A percentile compares a stretch with the other conserved stretches of the same genome.
These are phyloP conservation scores for Boechera stricta DNA, from an alignment of 345 rosid species.

Conservation along the genomic window DNA sequence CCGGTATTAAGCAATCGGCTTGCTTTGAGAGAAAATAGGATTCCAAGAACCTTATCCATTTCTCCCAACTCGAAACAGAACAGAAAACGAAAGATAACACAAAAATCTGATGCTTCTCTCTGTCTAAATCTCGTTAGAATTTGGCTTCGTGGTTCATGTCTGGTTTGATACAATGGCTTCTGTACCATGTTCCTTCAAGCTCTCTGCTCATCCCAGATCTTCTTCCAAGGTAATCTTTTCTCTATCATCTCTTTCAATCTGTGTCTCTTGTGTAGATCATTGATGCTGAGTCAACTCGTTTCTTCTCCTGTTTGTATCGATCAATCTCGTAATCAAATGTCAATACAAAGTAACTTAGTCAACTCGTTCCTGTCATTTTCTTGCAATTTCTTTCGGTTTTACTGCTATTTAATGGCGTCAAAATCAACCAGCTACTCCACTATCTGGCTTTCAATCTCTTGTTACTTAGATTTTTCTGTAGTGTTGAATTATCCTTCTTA, in stretches of 20 bases:
- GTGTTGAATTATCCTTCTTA: not conserved
- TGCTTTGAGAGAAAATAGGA: not conserved
- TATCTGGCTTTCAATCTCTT: not conserved
- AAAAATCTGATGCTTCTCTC: conserved; percentile 27
- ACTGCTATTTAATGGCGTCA: not conserved
- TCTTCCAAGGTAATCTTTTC: conserved; percentile 41
- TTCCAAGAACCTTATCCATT: conserved; percentile 34
- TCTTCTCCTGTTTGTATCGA: not conserved
- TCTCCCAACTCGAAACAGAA: conserved; percentile 18
- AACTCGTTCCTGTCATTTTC: not conserved
- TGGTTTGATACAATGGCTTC: conserved; percentile 42
- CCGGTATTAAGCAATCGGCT: conserved; percentile 7
- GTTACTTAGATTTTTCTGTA: not conserved
- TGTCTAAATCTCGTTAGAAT: not conserved
- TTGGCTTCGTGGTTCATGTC: conserved; percentile 8
- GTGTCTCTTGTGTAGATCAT: not conserved
- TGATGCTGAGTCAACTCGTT: conserved; percentile 9
- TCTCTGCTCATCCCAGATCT: conserved; percentile 37
- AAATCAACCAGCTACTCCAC: not conserved
- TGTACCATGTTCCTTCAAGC: conserved; percentile 38
- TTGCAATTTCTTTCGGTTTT: not conserved
- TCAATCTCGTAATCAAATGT: not conserved
- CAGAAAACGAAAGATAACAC: not conserved
- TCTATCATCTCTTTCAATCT: conserved; percentile 6
- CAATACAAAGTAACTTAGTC: not conserved